These are phyloP conservation scores for Salix caprea DNA, from an alignment of 345 rosid genomes.

Conservation along the genomic window DNA sequence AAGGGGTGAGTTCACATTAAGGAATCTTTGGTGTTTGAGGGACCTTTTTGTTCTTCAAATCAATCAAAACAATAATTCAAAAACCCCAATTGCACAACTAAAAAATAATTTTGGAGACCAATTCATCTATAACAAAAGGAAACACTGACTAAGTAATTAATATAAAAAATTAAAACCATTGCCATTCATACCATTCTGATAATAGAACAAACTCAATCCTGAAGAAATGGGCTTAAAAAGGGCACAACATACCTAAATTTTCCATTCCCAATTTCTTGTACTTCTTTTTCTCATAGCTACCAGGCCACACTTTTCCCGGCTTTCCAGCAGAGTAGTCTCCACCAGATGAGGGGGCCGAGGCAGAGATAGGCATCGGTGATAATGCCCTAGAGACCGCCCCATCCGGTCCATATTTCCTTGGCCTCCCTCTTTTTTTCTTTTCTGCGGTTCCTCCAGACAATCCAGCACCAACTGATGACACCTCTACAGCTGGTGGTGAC, in stretches of 20 bases:
- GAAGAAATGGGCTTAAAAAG: neutral
- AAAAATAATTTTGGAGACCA: neutral
- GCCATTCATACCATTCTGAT: neutral
- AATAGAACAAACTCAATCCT: neutral
- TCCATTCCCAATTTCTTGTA: slow-evolving; percentile 44
- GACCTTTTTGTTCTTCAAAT: slow-evolving; percentile 13
- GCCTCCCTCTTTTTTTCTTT: slow-evolving; percentile 85
- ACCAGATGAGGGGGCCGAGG: slow-evolving; percentile 36
- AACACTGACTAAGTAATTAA: neutral
- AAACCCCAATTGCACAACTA: slow-evolving; percentile 2
- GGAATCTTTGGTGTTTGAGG: slow-evolving; percentile 19
- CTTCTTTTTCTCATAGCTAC: slow-evolving; percentile 46
- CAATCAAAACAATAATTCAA: neutral
- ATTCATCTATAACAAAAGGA: slow-evolving; percentile 8
- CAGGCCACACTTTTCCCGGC: slow-evolving; percentile 42
- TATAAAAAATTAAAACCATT: slow-evolving; percentile 3
- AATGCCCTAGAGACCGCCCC: slow-evolving; percentile 44
- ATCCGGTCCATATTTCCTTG: slow-evolving; percentile 76
- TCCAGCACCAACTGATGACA: slow-evolving; percentile 38
- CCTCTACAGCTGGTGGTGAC: slow-evolving; percentile 33
- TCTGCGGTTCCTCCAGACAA: slow-evolving; percentile 33
- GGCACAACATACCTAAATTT: slow-evolving; percentile 39
- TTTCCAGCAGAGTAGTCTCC: slow-evolving; percentile 43
- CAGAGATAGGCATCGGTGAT: slow-evolving; percentile 55
- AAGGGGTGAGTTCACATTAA: neutral